A percentile compares a stretch with the other conserved stretches of the same genome.
phyloP scores from a whole-genome alignment of 73 alveolate species.

The Uronychia setigera region DNA sequence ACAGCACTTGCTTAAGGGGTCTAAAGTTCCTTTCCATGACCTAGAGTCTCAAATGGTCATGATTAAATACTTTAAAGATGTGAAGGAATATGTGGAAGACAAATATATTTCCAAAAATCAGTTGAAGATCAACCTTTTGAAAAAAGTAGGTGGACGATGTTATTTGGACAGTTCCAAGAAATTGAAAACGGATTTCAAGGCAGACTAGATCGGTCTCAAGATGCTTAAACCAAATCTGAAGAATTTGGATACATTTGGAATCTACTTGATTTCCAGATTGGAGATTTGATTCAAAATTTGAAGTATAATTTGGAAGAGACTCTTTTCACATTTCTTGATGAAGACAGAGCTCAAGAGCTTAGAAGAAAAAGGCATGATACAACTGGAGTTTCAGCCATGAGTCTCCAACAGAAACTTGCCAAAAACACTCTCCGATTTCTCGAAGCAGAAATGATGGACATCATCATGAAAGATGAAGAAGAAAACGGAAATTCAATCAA shows the following conservation, averaged over 20 bases:
- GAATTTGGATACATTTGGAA: background rate
- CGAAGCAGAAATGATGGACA: background rate
- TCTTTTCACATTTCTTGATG: background rate
- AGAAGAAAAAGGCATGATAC: background rate
- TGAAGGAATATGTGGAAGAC: constrained; percentile 1
- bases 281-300: background rate
- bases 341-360: background rate
- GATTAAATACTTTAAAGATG: background rate
- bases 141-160: background rate
- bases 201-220: background rate
- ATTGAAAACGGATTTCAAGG: background rate
- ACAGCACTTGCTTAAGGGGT: background rate
- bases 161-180: background rate
- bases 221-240: background rate
- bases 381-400: background rate
- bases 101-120: background rate
- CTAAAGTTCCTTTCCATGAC: background rate
- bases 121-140: background rate
- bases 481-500: background rate
- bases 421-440: background rate
- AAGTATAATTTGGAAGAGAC: background rate
- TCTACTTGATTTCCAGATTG: background rate
- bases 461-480: background rate
- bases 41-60: background rate
- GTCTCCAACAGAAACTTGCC: background rate